A percentile compares a stretch with the other conserved stretches of the same genome.
Evolutionary conservation across 441 rosid species (phyloP).

Genomic region (Francoa sonchifolia): DNA sequence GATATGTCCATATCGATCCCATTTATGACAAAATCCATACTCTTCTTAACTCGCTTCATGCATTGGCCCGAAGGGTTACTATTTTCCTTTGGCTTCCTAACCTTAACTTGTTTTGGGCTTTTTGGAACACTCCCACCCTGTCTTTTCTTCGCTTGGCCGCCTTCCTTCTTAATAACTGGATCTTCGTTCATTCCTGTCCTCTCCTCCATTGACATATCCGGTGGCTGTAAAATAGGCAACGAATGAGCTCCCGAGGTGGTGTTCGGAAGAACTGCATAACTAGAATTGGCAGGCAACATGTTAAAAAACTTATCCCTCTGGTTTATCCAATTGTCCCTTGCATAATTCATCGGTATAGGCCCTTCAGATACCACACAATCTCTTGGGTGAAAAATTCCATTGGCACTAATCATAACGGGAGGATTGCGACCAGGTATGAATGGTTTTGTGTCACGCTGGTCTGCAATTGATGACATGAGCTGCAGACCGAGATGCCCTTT

Average conservation of each 20-base stretch:
- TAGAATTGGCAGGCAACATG: constrained; percentile 39
- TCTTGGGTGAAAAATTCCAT: constrained; percentile 38
- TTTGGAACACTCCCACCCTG: constrained; percentile 35
- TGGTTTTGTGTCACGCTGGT: constrained; percentile 8
- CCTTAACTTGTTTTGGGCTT: constrained; percentile 53
- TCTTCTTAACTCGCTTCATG: constrained; percentile 65
- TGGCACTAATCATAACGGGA: constrained; percentile 9
- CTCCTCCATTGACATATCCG: constrained; percentile 31
- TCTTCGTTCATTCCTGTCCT: constrained; percentile 38
- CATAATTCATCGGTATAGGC: constrained; percentile 45
- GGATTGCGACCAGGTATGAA: constrained; percentile 6
- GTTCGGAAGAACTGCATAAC: constrained; percentile 36
- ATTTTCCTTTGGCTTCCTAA: constrained; percentile 60
- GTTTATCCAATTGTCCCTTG: constrained; percentile 58
- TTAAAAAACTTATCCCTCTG: constrained; percentile 66
- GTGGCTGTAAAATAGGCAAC: constrained; percentile 48
- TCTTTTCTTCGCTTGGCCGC: constrained; percentile 39
- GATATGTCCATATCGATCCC: constrained; percentile 85
- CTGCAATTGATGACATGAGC: constrained; percentile 12
- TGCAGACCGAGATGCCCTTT: constrained; percentile 17
- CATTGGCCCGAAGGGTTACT: constrained; percentile 30
- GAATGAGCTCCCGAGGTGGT: constrained; percentile 48
- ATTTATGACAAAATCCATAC: constrained; percentile 66
- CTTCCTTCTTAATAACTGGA: constrained; percentile 28
- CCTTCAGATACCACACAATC: constrained; percentile 48